Base-by-base conservation (phyloP, 768 basidiomycete species). In the Pulveroboletus sp. region DNA sequence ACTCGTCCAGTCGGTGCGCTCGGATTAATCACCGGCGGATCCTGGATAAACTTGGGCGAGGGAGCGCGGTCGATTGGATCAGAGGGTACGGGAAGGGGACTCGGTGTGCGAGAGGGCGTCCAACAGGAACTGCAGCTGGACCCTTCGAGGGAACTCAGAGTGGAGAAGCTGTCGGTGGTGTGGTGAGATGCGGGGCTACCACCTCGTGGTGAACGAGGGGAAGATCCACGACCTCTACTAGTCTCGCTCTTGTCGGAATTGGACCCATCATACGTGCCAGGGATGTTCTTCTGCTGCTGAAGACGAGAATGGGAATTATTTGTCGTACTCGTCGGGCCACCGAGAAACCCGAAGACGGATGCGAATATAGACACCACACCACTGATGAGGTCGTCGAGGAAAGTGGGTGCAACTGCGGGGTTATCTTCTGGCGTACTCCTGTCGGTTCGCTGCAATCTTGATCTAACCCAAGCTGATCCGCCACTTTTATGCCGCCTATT, bases 71-170 rank as follows among this genome's bases (percentile, higher is more conserved):
- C 56, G 26, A 59, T 49, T 2, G 53, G 62, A 46, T 67, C 67
- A 42, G 56, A 65, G 26, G 58, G 58, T 6, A 47, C 61, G 22
- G 65, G 49, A 13, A 48, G 55, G 7, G 63, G 64, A 27, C 50
- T 61, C 8, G 45, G 62, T 40, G 53, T 49, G 45, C 57, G 63
- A 19, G 58, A 60, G 6, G 51, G 23, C 24, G 48, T 62, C 66
- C 59, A 71, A 69, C 71, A 67, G 56, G 56, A 71, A 29, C 65
- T 70, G n/a, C 68, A 65, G 20, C 59, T 65, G 8, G 67, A 71
- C 1, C 57, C 67, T 3, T 71, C 69, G 2, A 81, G 57, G 5
- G 80, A 77, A 46, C 80, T 81, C 26, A 80, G 41, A 0, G 77
- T 79, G 11, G 79, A 74, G 50, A 76, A 74, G 0, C 71, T 71